Conservation (phyloP, 1,284 basidiomycete genomes). For the Takashimella koratensis region DNA sequence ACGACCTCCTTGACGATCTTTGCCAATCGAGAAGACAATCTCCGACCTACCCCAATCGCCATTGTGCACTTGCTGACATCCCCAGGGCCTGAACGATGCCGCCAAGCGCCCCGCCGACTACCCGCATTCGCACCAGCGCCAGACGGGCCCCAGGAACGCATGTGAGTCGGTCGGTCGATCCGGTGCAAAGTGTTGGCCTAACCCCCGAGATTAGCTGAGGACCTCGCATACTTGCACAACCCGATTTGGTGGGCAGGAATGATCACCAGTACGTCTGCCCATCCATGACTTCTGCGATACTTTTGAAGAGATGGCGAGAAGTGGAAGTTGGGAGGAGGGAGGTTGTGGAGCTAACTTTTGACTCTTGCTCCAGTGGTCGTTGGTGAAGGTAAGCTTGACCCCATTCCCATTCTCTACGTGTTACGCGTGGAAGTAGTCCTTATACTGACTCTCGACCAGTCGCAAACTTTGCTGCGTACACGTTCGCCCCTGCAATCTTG, state of each 20-base stretch:
- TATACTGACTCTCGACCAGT: conserved; percentile 54
- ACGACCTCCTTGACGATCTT: too few species aligned
- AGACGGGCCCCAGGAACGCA: conserved; percentile 56
- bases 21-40: too few species aligned
- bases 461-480: conserved; percentile 98
- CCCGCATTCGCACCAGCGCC: conserved; percentile 61
- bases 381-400: conserved; percentile 67
- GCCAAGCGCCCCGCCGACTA: conserved; percentile 60
- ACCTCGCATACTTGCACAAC: conserved; percentile 80
- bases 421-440: too few species aligned
- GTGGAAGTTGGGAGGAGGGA: not conserved
- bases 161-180: conserved; percentile 70
- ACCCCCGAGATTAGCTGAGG: conserved; percentile 59
- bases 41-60: too few species aligned
- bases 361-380: conserved; percentile 70
- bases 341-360: conserved; percentile 11
- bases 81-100: conserved; percentile 76
- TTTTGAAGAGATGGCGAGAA: too few species aligned
- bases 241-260: conserved; percentile 99
- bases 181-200: not conserved
- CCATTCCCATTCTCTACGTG: too few species aligned
- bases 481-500: conserved; percentile 94
- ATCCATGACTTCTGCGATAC: not conserved
- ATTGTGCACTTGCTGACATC: conserved; percentile 6
- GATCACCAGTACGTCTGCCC: conserved; percentile 76